Evolutionary conservation across 371 early-diverging fungal genomes (phyloP).

Genomic region (Apophysomyces elegans): DNA sequence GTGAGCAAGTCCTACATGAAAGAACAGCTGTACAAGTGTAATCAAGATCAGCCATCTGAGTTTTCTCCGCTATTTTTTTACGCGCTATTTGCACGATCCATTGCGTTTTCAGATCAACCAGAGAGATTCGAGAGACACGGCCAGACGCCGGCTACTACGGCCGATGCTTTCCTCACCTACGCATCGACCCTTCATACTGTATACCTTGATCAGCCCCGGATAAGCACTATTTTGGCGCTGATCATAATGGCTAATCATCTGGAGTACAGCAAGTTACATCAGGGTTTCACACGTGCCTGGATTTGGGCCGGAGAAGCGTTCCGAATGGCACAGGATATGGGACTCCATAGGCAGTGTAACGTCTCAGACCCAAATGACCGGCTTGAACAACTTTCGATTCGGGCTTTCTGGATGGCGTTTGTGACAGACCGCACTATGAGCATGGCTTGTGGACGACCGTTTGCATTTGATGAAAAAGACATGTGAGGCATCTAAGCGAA

Average conservation of each 20-base stretch:
- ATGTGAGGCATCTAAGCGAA: conserved; percentile 26
- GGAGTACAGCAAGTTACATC: conserved; percentile 29
- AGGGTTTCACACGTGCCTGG: conserved; percentile 38
- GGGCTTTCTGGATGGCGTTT: conserved; percentile 51
- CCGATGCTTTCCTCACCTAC: conserved; percentile 18
- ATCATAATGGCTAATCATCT: conserved; percentile 37
- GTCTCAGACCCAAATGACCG: conserved; percentile 18
- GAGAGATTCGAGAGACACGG: conserved; percentile 9
- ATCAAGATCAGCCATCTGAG: conserved; percentile 17
- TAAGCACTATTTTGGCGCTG: conserved; percentile 38
- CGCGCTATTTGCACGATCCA: conserved; percentile 46
- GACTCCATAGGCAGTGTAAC: conserved; percentile 28
- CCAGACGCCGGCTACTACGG: conserved; percentile 5
- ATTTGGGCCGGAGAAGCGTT: conserved; percentile 45
- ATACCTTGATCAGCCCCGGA: conserved; percentile 33
- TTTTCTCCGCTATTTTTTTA: conserved; percentile 48
- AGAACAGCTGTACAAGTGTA: conserved; percentile 21
- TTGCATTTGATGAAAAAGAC: conserved; percentile 49
- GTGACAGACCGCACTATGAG: conserved; percentile 42
- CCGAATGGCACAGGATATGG: conserved; percentile 48
- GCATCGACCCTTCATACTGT: conserved; percentile 20
- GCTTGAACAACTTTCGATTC: conserved; percentile 35
- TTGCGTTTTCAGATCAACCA: conserved; percentile 33
- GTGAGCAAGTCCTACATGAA: conserved; percentile 41
- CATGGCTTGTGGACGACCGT: conserved; percentile 45